Conservation (phyloP, 495 filamentous ascomycete genomes). For the Coniosporium apollinis region DNA sequence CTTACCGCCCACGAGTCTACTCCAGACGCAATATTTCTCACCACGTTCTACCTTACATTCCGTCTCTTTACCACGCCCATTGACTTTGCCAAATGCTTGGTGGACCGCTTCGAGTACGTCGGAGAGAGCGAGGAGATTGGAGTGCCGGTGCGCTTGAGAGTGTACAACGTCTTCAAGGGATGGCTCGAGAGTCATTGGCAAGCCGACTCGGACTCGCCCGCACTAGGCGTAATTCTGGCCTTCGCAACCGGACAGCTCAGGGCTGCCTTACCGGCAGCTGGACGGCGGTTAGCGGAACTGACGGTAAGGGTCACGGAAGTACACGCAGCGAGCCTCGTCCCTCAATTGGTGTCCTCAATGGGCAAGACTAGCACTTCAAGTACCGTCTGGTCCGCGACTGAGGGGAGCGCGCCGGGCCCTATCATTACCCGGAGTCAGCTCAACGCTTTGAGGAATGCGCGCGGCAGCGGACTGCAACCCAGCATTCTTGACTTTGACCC, state of each 20-base stretch:
- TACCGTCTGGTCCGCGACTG: constrained; percentile 46
- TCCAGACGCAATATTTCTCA: constrained; percentile 82
- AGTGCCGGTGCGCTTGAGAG: constrained; percentile 66
- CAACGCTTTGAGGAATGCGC: constrained; percentile 55
- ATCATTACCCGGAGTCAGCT: constrained; percentile 60
- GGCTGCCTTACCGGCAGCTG: constrained; percentile 52
- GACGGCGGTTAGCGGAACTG: constrained; percentile 60
- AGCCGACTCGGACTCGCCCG: constrained; percentile 55
- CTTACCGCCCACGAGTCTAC: constrained; percentile 88
- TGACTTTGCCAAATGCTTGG: constrained; percentile 62
- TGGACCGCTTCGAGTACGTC: constrained; percentile 85
- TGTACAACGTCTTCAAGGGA: constrained; percentile 92
- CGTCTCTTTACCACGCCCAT: constrained; percentile 77
- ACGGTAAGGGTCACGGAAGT: constrained; percentile 64
- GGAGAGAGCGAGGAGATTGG: constrained; percentile 56
- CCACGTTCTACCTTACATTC: constrained; percentile 94
- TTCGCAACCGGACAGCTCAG: constrained; percentile 65
- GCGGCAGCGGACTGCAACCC: constrained; percentile 46
- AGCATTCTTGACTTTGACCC: constrained; percentile 88
- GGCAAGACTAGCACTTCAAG: constrained; percentile 66
- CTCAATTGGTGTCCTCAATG: constrained; percentile 72
- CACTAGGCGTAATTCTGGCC: constrained; percentile 52
- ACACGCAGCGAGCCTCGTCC: constrained; percentile 55
- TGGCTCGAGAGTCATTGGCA: constrained; percentile 98
- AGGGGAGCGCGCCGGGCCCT: constrained; percentile 52